These are phyloP conservation scores for Oryza longistaminata DNA, from an alignment of 176 grass and related monocot genomes.

Conservation along the genomic window DNA sequence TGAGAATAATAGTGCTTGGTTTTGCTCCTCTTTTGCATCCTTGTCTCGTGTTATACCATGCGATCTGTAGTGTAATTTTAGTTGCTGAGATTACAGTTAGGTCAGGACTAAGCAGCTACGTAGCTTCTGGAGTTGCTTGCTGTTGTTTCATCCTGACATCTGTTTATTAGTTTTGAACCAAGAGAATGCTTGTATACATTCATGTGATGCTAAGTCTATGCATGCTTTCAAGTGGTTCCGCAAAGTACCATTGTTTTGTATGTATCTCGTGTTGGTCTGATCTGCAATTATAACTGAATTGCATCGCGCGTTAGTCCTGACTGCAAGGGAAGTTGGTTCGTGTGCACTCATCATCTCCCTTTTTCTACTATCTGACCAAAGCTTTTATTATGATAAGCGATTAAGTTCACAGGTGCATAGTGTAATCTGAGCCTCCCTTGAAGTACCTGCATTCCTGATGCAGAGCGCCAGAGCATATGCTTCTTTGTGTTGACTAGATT, in stretches of 20 bases:
- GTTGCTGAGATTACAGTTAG: conserved; percentile 22
- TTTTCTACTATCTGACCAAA: not conserved
- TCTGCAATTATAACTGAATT: conserved; percentile 4
- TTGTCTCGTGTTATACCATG: not conserved
- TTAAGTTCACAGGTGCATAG: not conserved
- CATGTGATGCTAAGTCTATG: not conserved
- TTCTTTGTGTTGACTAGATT: conserved; percentile 1
- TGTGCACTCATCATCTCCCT: conserved; percentile 1
- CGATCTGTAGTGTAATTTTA: not conserved
- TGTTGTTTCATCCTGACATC: not conserved
- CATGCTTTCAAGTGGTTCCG: conserved; percentile 4
- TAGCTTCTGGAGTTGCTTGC: conserved; percentile 25
- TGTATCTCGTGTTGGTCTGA: not conserved
- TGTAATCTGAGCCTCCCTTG: not conserved
- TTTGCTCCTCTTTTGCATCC: not conserved
- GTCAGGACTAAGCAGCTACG: conserved; percentile 7
- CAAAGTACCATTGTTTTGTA: not conserved
- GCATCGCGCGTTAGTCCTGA: not conserved
- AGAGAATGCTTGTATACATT: not conserved
- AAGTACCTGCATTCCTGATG: conserved; percentile 5
- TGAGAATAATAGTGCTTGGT: conserved; percentile 13
- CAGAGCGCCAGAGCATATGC: not conserved
- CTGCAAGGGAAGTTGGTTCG: not conserved
- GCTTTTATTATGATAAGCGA: not conserved
- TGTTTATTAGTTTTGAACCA: conserved; percentile 1